Evolutionary conservation across 176 grass and related monocot species (phyloP).

Genomic region (Areca catechu): DNA sequence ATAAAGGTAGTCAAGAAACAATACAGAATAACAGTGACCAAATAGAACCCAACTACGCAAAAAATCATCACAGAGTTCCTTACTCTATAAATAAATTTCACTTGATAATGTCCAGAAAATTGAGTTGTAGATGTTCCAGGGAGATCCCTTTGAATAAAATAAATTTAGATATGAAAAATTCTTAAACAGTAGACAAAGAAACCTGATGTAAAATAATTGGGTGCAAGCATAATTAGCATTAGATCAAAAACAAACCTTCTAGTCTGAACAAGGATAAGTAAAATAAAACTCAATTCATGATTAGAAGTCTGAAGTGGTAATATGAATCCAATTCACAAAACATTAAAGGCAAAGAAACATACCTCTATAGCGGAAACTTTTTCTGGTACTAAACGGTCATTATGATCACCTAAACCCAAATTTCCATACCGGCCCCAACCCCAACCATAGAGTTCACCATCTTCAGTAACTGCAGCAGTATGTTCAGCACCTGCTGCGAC

Average conservation of each 20-base stretch:
- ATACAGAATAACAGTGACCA: too few species aligned
- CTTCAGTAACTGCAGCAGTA: conserved; percentile 92
- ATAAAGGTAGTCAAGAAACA: too few species aligned
- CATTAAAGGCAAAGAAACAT: not conserved
- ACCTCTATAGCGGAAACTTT: conserved; percentile 76
- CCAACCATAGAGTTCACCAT: conserved; percentile 96
- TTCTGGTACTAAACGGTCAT: conserved; percentile 74
- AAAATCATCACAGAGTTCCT: too few species aligned
- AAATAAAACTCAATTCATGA: too few species aligned
- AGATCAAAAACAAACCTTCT: too few species aligned
- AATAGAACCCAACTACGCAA: too few species aligned
- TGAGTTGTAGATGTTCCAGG: not conserved
- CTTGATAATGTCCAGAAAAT: not conserved
- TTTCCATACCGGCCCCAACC: conserved; percentile 98
- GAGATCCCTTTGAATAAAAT: not conserved
- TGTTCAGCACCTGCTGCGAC: conserved; percentile 97
- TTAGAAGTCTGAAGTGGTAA: too few species aligned
- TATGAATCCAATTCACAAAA: too few species aligned
- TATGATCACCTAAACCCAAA: conserved; percentile 89
- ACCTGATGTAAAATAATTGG: not conserved
- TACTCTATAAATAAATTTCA: not conserved
- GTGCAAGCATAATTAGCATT: too few species aligned
- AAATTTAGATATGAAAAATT: too few species aligned
- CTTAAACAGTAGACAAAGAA: not conserved
- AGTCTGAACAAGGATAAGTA: too few species aligned